Percentiles rank a stretch among this genome's conserved stretches.
phyloP scores from a whole-genome alignment of 2,329 filamentous ascomycete species.

The Arthrobotrys conoides region DNA sequence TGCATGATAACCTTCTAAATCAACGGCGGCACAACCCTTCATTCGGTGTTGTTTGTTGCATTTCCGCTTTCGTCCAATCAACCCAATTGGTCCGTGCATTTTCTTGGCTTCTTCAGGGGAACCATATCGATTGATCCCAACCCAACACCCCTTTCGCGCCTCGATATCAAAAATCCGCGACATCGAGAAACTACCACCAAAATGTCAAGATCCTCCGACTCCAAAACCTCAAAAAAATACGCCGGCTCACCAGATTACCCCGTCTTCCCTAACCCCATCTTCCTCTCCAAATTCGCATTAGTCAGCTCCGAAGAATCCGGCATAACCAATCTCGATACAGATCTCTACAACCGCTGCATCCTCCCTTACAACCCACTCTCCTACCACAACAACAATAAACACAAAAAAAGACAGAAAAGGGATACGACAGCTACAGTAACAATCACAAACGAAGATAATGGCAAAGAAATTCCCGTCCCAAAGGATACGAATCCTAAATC shows the following conservation, averaged over 20 bases:
- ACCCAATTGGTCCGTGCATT: background rate
- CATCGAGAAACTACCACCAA: background rate
- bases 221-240: background rate
- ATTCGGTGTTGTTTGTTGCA: too few relatives aligned
- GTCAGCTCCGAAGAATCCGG: conserved; percentile 37
- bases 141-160: background rate
- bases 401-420: background rate
- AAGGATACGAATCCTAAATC: background rate
- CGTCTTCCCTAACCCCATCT: conserved; percentile 40
- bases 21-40: too few relatives aligned
- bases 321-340: conserved; percentile 44
- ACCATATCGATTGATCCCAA: too few relatives aligned
- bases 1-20: too few relatives aligned
- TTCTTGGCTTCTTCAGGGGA: too few relatives aligned
- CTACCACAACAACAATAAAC: conserved; percentile 25
- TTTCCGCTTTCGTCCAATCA: background rate
- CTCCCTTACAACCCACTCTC: conserved; percentile 27
- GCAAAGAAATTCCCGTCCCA: background rate
- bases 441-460: background rate
- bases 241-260: conserved; percentile 33
- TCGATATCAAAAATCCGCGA: background rate
- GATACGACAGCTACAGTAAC: too few relatives aligned
- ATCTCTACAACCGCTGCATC: conserved; percentile 50
- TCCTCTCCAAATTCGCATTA: conserved; percentile 40
- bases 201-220: conserved; percentile 1